These are phyloP conservation scores for Ballota nigra DNA, from an alignment of 257 asterid genomes.

Conservation along the genomic window DNA sequence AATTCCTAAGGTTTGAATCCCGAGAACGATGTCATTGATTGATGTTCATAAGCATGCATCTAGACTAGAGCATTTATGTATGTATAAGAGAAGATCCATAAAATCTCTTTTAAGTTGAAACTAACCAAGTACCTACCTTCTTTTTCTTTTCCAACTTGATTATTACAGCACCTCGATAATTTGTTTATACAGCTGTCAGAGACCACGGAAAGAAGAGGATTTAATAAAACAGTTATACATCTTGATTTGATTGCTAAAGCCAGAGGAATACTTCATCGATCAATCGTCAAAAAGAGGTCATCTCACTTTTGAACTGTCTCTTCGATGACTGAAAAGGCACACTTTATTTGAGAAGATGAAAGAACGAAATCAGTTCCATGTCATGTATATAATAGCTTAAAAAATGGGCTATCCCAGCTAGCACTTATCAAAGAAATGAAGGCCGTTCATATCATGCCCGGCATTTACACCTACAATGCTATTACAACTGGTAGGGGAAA, in stretches of 20 bases:
- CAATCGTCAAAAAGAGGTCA: conserved; percentile 69
- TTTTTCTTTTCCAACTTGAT: not conserved
- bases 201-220: conserved; percentile 72
- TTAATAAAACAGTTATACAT: conserved; percentile 89
- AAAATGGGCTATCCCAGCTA: conserved; percentile 53
- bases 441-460: conserved; percentile 60
- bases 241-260: conserved; percentile 79
- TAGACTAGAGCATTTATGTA: not conserved
- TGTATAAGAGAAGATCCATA: not conserved
- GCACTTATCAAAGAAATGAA: conserved; percentile 87
- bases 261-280: conserved; percentile 62
- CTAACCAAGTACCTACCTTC: not conserved
- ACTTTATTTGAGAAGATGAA: conserved; percentile 77
- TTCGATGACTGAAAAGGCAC: conserved; percentile 73
- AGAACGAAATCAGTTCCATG: conserved; percentile 75
- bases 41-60: not conserved
- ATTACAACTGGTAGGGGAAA: conserved; percentile 61
- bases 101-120: not conserved
- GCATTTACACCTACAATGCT: conserved; percentile 70
- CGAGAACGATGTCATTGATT: not conserved
- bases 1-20: not conserved
- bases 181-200: conserved; percentile 68
- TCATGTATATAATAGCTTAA: conserved; percentile 85
- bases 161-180: not conserved
- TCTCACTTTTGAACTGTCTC: conserved; percentile 81